phyloP scores from a whole-genome alignment of 768 basidiomycete genomes.

The Collybia nuda region DNA sequence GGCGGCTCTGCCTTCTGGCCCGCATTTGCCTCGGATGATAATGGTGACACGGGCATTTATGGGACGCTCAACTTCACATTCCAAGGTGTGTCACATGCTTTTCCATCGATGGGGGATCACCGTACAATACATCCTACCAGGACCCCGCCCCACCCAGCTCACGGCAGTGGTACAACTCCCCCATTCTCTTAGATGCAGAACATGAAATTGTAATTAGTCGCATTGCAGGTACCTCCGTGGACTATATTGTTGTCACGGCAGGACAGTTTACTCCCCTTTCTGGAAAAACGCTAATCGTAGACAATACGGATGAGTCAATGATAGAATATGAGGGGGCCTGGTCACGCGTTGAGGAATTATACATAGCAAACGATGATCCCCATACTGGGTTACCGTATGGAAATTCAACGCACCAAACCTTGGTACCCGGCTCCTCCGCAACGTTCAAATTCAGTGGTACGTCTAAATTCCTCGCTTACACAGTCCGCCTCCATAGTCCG shows the following conservation, averaged over 20 bases:
- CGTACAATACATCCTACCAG: slow-evolving; percentile 9
- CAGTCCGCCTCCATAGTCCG: neutral
- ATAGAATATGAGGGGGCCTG: slow-evolving; percentile 19
- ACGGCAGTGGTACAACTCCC: slow-evolving; percentile 24
- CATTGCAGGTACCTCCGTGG: slow-evolving; percentile 20
- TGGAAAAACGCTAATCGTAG: slow-evolving; percentile 18
- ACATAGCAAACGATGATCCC: slow-evolving; percentile 9
- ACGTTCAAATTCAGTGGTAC: slow-evolving; percentile 28
- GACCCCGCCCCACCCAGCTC: slow-evolving; percentile 14
- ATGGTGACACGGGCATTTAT: slow-evolving; percentile 6
- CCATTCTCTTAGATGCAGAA: slow-evolving; percentile 12
- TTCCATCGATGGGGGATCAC: slow-evolving; percentile 16
- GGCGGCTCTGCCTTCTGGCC: slow-evolving; percentile 5
- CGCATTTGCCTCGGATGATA: neutral
- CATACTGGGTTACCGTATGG: slow-evolving; percentile 19
- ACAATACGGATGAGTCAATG: slow-evolving; percentile 16
- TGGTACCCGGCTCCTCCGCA: slow-evolving; percentile 16
- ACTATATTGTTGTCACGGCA: slow-evolving; percentile 17
- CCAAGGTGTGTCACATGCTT: slow-evolving; percentile 1
- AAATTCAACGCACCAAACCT: slow-evolving; percentile 23
- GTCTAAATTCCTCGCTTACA: neutral
- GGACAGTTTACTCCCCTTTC: slow-evolving; percentile 18
- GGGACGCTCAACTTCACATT: slow-evolving; percentile 5
- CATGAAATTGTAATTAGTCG: slow-evolving; percentile 17
- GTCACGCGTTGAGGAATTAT: slow-evolving; percentile 9